Evolutionary conservation across 2,329 filamentous ascomycete genomes (phyloP).

Genomic region (Fusarium zealandicum): DNA sequence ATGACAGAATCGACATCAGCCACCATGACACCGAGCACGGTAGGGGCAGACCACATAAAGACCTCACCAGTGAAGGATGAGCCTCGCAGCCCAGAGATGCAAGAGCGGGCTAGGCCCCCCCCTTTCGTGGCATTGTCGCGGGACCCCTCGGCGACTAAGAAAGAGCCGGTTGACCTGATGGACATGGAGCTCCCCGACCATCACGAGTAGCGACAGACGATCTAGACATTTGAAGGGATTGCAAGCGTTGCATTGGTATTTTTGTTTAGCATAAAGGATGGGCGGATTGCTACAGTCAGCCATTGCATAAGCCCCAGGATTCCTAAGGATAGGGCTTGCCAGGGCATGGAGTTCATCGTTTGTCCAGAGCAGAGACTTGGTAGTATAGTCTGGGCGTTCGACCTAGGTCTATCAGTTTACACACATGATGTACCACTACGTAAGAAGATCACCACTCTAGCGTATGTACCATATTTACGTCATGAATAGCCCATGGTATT

Average conservation of each 20-base stretch:
- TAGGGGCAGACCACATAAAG: slow-evolving; percentile 33
- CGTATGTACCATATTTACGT: too few species aligned
- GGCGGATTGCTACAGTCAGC: not conserved
- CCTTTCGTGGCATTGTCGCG: slow-evolving; percentile 37
- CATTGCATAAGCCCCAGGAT: not conserved
- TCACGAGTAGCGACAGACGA: slow-evolving; percentile 14
- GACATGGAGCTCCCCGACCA: slow-evolving; percentile 49
- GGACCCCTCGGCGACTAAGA: slow-evolving; percentile 27
- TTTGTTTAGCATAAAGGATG: slow-evolving; percentile 1
- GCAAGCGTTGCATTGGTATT: slow-evolving; percentile 7
- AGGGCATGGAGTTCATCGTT: slow-evolving; percentile 15
- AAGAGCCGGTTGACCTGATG: slow-evolving; percentile 41
- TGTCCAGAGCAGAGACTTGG: not conserved
- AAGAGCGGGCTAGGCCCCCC: slow-evolving; percentile 48
- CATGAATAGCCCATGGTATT: too few species aligned
- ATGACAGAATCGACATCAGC: slow-evolving; percentile 37
- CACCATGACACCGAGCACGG: slow-evolving; percentile 38
- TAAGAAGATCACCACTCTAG: not conserved
- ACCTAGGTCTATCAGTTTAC: not conserved
- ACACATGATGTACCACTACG: not conserved
- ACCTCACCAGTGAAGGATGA: slow-evolving; percentile 14
- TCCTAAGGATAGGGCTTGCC: not conserved
- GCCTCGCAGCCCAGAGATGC: slow-evolving; percentile 54
- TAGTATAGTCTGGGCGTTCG: not conserved
- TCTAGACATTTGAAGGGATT: not conserved